Evolutionary conservation across 2,329 filamentous ascomycete genomes (phyloP).

Genomic region (Aplosporella prunicola): DNA sequence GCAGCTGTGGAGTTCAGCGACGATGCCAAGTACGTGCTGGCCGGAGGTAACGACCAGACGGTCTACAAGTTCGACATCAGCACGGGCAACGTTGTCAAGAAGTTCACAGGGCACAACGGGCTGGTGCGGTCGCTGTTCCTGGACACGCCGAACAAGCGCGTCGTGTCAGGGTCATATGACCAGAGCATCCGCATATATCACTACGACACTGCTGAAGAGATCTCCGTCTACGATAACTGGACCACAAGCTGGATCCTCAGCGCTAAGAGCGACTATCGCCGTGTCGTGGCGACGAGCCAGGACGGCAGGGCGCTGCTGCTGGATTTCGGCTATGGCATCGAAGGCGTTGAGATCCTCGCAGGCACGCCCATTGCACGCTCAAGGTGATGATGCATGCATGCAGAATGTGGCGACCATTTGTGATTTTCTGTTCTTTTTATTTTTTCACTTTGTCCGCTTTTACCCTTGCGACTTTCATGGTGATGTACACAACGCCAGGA

Average conservation of each 20-base stretch:
- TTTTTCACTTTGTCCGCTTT: no score
- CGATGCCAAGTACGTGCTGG: conserved; percentile 86
- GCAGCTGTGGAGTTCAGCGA: conserved; percentile 95
- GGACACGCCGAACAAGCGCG: conserved; percentile 73
- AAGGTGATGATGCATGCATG: no score
- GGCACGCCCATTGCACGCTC: no score
- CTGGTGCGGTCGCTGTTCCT: conserved; percentile 86
- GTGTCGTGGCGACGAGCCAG: conserved; percentile 91
- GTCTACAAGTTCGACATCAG: conserved; percentile 95
- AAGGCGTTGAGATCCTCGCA: conserved; percentile 36
- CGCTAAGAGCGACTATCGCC: conserved; percentile 89
- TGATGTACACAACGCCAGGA: no score
- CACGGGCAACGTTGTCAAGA: conserved; percentile 72
- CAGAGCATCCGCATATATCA: conserved; percentile 93
- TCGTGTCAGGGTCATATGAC: conserved; percentile 90
- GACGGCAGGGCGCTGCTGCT: conserved; percentile 86
- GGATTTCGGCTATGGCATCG: conserved; percentile 67
- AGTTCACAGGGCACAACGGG: conserved; percentile 72
- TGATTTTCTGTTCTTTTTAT: no score
- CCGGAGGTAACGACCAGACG: conserved; percentile 87
- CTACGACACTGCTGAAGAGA: conserved; percentile 65
- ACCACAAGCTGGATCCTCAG: conserved; percentile 94
- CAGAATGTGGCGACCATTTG: no score
- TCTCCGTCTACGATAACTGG: conserved; percentile 86
- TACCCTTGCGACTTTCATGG: no score